Base-by-base conservation (phyloP, 2,329 filamentous ascomycete genomes). In the Fusarium sp. region DNA sequence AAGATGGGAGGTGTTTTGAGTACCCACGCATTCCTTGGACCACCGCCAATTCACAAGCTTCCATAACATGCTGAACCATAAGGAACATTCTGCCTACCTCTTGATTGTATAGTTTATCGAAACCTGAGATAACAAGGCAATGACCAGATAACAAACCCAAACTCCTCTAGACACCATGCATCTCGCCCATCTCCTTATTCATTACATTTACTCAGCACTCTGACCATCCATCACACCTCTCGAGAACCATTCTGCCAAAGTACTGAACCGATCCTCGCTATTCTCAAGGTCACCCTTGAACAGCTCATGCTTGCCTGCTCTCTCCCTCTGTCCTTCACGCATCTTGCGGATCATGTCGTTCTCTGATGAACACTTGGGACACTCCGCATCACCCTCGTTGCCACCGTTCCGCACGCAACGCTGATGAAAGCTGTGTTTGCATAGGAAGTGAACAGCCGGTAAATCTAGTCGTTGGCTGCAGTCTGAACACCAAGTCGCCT, bases 351-450 rank as follows among this genome's bases (percentile, higher is more conserved):
- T 94, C 2, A 94, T 96, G 23, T 93, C 90, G 75, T 98, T 98
- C 65, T 93, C 91, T 21, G 89, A 86, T 26, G 92, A 90, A 75
- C 96, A 99, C 33, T 93, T 86, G 12, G 95, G 94, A 77, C 96
- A 99, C 79, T 98, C 94, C 0, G 90, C 86, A 52, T 90, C 89
- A 9, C 84, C 84, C 24, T 91, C 89, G 13, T 84, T 83, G 23
- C 78, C 80, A 4, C 81, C 83, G 15, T 78, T 78, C 52, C 85
- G 82, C 76, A 99, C 82, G 79, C 95, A 99, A 44, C 93, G 87
- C 81, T 97, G 93, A 77, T 99, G 96, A 84, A 98, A 99, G 64
- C 91, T 94, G 79, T 99, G 96, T 79, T 97, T 97, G 83, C 96
- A 99, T 68, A 99, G 81, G 78, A 99, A 99, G 77, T 99, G 96